Evolutionary conservation across 1,139 yeast species (phyloP), one percentile per base, ranked within the genome.

Genomic region (Suhomyces chickasaworum): DNA sequence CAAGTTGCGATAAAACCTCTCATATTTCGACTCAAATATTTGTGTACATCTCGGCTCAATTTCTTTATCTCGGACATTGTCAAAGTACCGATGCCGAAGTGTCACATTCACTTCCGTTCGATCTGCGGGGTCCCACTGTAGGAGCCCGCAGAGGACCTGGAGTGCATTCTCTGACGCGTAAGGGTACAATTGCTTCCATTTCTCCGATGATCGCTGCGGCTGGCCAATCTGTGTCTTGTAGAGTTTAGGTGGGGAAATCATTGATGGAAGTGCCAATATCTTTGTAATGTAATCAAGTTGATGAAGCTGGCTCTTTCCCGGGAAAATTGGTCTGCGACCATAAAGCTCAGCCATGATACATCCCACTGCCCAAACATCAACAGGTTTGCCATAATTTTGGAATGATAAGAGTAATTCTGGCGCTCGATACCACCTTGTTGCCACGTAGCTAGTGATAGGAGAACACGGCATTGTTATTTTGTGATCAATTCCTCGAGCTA

Each of bases 401-500:
- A 78, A 77, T 18, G 88, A 80, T 48, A 90, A 70, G 51, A 90
- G 81, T 46, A 91, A 73, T 60, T 91, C 98, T 0, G 98, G 98
- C 0, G 97, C 97, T 44, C 97, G 71, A 61, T 91, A 91, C 97
- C 97, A 91, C 50, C 98, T 71, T 0, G 98, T 91, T 3, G 97
- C 97, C 15, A 91, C 97, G 58, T 90, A 90, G 55, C 84, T 84
- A 3, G 97, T 90, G 41, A 88, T 87, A 16, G 69, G 77, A 50
- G 57, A 63, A 42, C 48, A 36, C 22, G 36, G 21, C 29, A 21
- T 69, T 64, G 71, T 64, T 57, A 57, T 78, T 49, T 67, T 69
- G 25, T 73, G 73, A 45, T 78, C 71, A 12, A 86, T 73, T 1
- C 95, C 91, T 58, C 97, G 71, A 0, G 97, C 96, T 42, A 90